Evolutionary conservation across 2,329 filamentous ascomycete species (phyloP), one percentile per base, ranked within the genome.

Genomic region (Alternaria arborescens): DNA sequence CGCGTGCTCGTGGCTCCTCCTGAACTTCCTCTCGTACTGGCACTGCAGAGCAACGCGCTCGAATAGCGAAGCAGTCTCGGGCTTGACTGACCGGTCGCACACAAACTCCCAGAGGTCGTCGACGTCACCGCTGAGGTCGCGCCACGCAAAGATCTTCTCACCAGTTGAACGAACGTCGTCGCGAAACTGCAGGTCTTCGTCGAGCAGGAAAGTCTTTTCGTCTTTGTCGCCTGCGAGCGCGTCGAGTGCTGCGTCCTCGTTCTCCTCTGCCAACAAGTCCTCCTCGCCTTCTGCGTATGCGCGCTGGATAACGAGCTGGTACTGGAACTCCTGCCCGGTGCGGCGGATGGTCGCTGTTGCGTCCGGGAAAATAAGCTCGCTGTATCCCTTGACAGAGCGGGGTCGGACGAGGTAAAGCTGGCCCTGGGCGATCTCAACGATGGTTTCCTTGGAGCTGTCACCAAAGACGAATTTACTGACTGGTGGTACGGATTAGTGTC

Each of bases 21-120:
- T 88, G 79, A 95, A 96, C 79, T 97, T 98, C 74, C 94, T 88
- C 82, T 99, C 95, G 90, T 96, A 99, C 80, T 99, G 95, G 78
- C 95, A 97, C 86, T 97, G 90, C 59, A 92, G 87, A 8, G 95
- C 92, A 54, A 93, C 89, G 55, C 90, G 85, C 74, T 94, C 88
- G 77, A 99, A 98, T 16, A 90, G 87, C 46, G 89, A 85, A 24
- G 95, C 90, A 70, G 94, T 91, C 48, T 88, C 85, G 3, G 88
- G 82, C 28, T 88, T 83, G 42, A 91, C 87, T 12, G 89, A 89
- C 40, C 84, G 78, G 80, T 98, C 95, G 82, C 94, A 98, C 66
- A 99, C 91, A 76, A 98, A 99, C 79, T 99, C 94, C 85, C 92
- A 99, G n/a, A 98, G 86, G 79, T 99, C 95, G 55, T 93, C 94